Conservation (phyloP, 306 rosid genomes). For the Dalbergia cochinchinensis region DNA sequence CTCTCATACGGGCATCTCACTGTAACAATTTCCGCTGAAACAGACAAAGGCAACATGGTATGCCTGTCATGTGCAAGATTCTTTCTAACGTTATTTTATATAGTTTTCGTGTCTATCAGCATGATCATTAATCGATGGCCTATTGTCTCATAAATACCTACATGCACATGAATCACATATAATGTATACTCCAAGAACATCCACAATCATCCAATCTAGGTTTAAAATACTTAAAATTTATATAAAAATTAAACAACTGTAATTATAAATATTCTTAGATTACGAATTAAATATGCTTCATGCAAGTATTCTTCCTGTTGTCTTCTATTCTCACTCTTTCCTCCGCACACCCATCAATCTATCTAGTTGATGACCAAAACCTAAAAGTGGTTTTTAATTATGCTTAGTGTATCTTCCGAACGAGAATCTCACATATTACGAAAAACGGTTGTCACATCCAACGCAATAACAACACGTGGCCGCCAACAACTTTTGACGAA, state of each 20-base stretch:
- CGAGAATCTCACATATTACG: constrained; percentile 30
- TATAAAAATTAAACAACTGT: too few relatives aligned
- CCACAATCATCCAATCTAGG: too few relatives aligned
- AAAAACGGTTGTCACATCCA: constrained; percentile 32
- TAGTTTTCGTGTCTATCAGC: constrained; percentile 15
- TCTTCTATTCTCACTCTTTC: not conserved
- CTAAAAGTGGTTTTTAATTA: constrained; percentile 12
- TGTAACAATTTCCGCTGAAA: constrained; percentile 24
- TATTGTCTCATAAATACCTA: not conserved
- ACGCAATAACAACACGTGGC: constrained; percentile 38
- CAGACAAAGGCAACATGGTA: constrained; percentile 6
- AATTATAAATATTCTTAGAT: too few relatives aligned
- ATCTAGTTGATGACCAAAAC: constrained; percentile 20
- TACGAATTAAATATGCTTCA: too few relatives aligned
- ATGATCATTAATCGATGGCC: constrained; percentile 27
- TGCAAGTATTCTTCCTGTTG: not conserved
- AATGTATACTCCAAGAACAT: too few relatives aligned
- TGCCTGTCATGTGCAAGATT: constrained; percentile 49
- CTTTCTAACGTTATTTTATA: not conserved
- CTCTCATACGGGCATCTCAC: not conserved
- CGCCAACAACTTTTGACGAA: constrained; percentile 15
- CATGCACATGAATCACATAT: too few relatives aligned
- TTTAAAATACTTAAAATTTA: too few relatives aligned
- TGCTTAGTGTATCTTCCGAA: constrained; percentile 40
- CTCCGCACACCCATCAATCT: not conserved